Evolutionary conservation across 495 filamentous ascomycete genomes (phyloP), one percentile per base, ranked within the genome.

Genomic region (Aspergillus nanangensis): DNA sequence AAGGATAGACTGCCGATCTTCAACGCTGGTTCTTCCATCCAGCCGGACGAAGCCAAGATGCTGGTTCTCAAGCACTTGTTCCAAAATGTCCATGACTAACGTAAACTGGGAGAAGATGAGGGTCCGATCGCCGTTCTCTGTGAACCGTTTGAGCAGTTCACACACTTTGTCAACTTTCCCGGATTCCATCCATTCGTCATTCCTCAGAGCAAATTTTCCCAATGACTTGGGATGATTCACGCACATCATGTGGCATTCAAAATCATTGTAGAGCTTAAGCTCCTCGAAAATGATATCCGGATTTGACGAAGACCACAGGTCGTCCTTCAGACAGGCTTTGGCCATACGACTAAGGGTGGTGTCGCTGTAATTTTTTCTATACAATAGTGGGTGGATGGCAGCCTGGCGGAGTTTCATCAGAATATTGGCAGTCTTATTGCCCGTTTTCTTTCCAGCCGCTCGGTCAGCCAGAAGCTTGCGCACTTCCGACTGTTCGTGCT

Each of bases 31-130:
- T n/a, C 68, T 74, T 17, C 93, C 93, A 51, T 95, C 90, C 3
- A 98, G 74, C 3, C 88, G 81, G 41, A 89, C 82, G 57, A 88
- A 95, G 0, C 74, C 65, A 32, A 96, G 83, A 17, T 77, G 71
- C 4, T 88, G 72, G 2, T 81, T 82, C 14, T 90, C 81, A 5
- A 97, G 72, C 0, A 92, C 89, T 42, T 82, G 75, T 43, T 93
- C 84, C 0, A 98, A 78, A 38, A 97, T 88, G 61, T 96, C 84
- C 63, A 96, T 82, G 21, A 96, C 87, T 59, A 88, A 83, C 32
- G 89, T 86, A 62, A 96, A 98, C 48, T 95, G 87, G 7, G 84
- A 92, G 70, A 98, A 98, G 14, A 98, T 76, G 2, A 98, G 75
- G 0, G 84, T 80, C 1, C 91, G 81, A 55, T 97, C 92, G 0